Conservation (phyloP, 2,329 filamentous ascomycete genomes). For the Ophiostoma populinum region DNA sequence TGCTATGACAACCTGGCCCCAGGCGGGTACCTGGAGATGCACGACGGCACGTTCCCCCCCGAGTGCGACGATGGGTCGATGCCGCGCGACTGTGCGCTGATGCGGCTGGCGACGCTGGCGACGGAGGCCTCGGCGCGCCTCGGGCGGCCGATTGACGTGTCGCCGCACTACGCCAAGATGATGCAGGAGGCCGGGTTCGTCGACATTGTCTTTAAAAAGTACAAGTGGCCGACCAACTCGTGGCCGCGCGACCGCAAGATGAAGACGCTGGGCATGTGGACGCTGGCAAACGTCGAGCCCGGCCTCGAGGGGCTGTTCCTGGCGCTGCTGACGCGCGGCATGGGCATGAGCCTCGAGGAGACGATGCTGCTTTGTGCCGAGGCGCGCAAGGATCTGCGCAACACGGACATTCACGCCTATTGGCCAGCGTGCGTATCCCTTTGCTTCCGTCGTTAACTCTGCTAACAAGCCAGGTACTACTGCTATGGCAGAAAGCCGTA, state of each 20-base stretch:
- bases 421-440: slow-evolving; percentile 14
- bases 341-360: slow-evolving; percentile 15
- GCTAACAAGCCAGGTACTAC: slow-evolving; percentile 1
- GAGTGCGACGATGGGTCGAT: slow-evolving; percentile 12
- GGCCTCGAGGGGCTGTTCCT: slow-evolving; percentile 17
- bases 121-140: slow-evolving; percentile 8
- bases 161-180: slow-evolving; percentile 11
- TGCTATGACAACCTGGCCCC: slow-evolving; percentile 13
- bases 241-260: slow-evolving; percentile 17
- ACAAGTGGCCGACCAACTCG: slow-evolving; percentile 15
- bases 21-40: slow-evolving; percentile 13
- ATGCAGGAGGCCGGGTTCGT: slow-evolving; percentile 16
- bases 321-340: slow-evolving; percentile 16
- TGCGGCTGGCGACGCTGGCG: slow-evolving; percentile 3
- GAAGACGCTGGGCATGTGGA: slow-evolving; percentile 16
- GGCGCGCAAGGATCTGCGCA: slow-evolving; percentile 12
- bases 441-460: background rate
- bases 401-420: slow-evolving; percentile 14
- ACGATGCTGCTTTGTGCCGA: slow-evolving; percentile 11
- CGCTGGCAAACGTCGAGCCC: slow-evolving; percentile 13
- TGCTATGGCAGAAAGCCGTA: slow-evolving; percentile 7
- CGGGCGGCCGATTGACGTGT: slow-evolving; percentile 10
- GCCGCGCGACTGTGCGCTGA: slow-evolving; percentile 5
- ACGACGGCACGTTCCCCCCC: slow-evolving; percentile 11
- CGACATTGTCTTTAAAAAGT: slow-evolving; percentile 13